Conservation (phyloP, 2,329 filamentous ascomycete genomes). For the Didymella pomorum region DNA sequence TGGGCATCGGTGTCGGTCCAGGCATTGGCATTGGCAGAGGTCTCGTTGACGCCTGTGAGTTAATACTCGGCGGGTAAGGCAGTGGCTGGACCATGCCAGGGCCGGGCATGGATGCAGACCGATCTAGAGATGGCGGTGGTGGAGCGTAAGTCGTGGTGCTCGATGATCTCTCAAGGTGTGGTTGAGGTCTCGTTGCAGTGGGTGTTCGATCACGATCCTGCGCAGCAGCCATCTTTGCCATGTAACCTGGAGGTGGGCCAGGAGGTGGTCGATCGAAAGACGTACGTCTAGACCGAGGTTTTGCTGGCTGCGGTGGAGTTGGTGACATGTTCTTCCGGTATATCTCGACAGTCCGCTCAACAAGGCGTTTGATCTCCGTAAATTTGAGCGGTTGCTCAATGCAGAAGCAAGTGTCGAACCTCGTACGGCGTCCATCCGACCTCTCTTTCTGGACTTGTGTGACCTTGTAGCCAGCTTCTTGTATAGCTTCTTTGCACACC, state of each 20-base stretch:
- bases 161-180: constrained; percentile 32
- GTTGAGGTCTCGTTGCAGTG: constrained; percentile 25
- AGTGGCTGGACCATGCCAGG: constrained; percentile 22
- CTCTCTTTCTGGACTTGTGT: constrained; percentile 47
- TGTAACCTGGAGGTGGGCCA: constrained; percentile 10
- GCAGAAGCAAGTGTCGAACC: constrained; percentile 47
- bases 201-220: constrained; percentile 41
- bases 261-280: constrained; percentile 36
- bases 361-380: constrained; percentile 45
- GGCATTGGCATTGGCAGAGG: constrained; percentile 25
- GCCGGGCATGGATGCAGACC: constrained; percentile 39
- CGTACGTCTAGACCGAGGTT: constrained; percentile 25
- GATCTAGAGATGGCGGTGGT: constrained; percentile 37
- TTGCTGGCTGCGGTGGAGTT: constrained; percentile 26
- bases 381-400: constrained; percentile 48
- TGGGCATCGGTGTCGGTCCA: constrained; percentile 6
- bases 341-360: constrained; percentile 51
- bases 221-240: constrained; percentile 10
- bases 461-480: constrained; percentile 42
- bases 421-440: constrained; percentile 41
- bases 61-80: constrained; percentile 18
- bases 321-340: constrained; percentile 39
- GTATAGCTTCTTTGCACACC: constrained; percentile 51
- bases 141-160: constrained; percentile 29
- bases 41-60: constrained; percentile 25